Percentiles rank a stretch among this genome's conserved stretches.
Evolutionary conservation across 73 alveolate species (phyloP).

Genomic region (Symbiodinium pilosum): DNA sequence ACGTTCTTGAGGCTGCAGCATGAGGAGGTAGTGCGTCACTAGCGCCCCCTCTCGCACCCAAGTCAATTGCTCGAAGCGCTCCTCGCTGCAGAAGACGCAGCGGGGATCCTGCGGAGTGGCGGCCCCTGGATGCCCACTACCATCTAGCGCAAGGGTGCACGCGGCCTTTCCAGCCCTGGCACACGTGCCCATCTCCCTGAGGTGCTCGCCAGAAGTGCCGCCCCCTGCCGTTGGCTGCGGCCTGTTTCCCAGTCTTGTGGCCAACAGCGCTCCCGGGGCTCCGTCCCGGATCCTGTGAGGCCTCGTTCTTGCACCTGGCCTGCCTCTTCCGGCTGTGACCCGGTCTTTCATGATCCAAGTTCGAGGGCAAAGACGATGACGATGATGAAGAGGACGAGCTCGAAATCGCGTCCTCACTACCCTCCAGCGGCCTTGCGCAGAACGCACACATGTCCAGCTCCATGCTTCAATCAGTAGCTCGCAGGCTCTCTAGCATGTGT

Average conservation of each 20-base stretch:
- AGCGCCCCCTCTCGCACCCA: neutral
- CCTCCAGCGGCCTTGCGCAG: too few species aligned
- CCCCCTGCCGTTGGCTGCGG: neutral
- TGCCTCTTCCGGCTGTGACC: neutral
- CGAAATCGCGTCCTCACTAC: too few species aligned
- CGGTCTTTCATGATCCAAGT: too few species aligned
- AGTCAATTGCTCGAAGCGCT: neutral
- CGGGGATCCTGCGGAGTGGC: neutral
- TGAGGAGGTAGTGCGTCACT: neutral
- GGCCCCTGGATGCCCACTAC: neutral
- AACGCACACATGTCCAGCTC: too few species aligned
- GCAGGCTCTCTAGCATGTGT: too few species aligned
- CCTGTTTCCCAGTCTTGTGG: neutral
- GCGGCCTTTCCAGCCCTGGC: neutral
- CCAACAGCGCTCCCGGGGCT: neutral
- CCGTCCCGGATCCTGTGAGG: neutral
- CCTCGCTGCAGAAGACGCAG: neutral
- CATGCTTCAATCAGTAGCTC: too few species aligned
- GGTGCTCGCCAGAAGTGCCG: neutral
- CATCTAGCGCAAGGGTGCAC: neutral
- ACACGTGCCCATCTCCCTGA: neutral
- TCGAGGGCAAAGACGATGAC: too few species aligned
- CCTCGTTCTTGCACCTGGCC: neutral
- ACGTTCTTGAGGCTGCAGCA: neutral
- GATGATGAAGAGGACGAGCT: too few species aligned